These are phyloP conservation scores for Phycomyces blakesleeanus DNA, from an alignment of 192 early-diverging fungal species.

Conservation along the genomic window DNA sequence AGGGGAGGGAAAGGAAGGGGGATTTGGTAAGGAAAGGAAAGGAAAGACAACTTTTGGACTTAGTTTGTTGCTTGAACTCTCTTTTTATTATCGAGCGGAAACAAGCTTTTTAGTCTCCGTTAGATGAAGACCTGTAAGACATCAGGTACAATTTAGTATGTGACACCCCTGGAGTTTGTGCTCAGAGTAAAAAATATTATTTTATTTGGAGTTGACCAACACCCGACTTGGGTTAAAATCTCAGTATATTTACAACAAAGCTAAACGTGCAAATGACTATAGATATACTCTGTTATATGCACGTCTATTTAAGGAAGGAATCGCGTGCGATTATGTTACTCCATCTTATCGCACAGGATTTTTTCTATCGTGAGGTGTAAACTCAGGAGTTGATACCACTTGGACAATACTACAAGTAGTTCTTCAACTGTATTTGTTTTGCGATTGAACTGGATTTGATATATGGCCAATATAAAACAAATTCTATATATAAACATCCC, in stretches of 20 bases:
- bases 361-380: no score
- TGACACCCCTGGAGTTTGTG: neutral
- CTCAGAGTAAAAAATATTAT: neutral
- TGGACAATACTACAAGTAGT: no score
- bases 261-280: neutral
- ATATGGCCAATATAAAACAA: no score
- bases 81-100: neutral
- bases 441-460: no score
- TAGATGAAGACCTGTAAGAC: neutral
- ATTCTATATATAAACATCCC: no score
- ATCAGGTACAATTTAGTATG: neutral
- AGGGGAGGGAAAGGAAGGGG: constrained; percentile 8
- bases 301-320: no score
- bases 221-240: neutral
- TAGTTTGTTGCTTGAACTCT: neutral
- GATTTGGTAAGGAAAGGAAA: constrained; percentile 7
- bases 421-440: no score
- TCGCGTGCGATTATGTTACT: no score
- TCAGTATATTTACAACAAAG: neutral
- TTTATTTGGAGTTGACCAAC: neutral
- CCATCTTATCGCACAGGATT: no score
- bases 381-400: no score
- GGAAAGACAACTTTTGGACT: neutral
- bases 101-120: neutral
- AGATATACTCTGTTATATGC: neutral